Evolutionary conservation across 768 basidiomycete genomes (phyloP).

Genomic region (Scleroderma citrinum): DNA sequence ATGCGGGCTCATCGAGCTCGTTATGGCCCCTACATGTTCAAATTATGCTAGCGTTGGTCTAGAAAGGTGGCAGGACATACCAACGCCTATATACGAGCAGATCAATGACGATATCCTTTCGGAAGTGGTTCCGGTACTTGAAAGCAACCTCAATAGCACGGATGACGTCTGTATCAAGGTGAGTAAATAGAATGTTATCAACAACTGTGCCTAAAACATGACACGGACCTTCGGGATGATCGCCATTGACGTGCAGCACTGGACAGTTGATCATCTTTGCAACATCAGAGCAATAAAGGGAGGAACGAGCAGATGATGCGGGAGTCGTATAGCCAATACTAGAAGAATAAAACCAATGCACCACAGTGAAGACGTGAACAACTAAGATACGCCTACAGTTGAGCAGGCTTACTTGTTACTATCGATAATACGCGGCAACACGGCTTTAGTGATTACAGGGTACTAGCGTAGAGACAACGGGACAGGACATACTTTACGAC

Average conservation of each 20-base stretch:
- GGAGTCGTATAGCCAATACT: conserved; percentile 94
- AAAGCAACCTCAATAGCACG: conserved; percentile 86
- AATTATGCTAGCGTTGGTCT: background rate
- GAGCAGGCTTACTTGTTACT: conserved; percentile 50
- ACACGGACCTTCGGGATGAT: conserved; percentile 69
- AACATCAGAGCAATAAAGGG: conserved; percentile 81
- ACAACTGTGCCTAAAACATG: background rate
- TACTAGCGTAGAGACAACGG: conserved; percentile 1
- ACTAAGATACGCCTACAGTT: background rate
- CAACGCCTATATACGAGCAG: conserved; percentile 84
- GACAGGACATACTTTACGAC: conserved; percentile 65
- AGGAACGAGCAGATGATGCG: conserved; percentile 76
- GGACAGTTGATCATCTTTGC: conserved; percentile 91
- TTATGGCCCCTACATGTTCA: conserved; percentile 64
- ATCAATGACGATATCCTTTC: conserved; percentile 89
- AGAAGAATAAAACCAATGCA: background rate
- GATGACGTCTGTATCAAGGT: conserved; percentile 59
- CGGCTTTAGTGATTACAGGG: background rate
- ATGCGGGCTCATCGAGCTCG: conserved; percentile 80
- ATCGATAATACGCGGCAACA: conserved; percentile 1
- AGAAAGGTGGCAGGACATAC: conserved; percentile 29
- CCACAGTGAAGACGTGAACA: conserved; percentile 1
- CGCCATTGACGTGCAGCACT: conserved; percentile 87
- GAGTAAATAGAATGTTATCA: background rate
- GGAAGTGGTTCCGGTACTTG: conserved; percentile 79